phyloP scores from a whole-genome alignment of 176 grass and related monocot species.

The Triticum dicoccoides region DNA sequence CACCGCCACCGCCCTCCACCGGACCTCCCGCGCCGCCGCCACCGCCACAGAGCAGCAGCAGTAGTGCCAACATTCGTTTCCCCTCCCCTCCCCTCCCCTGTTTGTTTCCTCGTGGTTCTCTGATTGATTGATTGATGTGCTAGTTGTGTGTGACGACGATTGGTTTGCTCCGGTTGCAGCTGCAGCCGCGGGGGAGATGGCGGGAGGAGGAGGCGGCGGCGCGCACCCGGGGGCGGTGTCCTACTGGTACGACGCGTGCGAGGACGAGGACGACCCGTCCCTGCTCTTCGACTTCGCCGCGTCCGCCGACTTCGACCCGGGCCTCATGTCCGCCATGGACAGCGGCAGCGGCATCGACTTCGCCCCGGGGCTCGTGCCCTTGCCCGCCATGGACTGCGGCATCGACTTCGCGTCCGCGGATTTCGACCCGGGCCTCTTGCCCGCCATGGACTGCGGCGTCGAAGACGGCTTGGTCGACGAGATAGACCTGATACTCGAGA shows the following conservation, averaged over 20 bases:
- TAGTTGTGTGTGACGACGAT: constrained; percentile 12
- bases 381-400: constrained; percentile 22
- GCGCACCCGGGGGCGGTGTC: constrained; percentile 38
- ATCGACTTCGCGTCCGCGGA: constrained; percentile 68
- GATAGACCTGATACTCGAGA: constrained; percentile 92
- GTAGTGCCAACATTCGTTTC: constrained; percentile 48
- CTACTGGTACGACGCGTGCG: constrained; percentile 95
- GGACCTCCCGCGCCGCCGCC: not conserved
- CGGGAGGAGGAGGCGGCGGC: constrained; percentile 31
- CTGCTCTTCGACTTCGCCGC: constrained; percentile 26
- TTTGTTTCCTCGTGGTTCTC: not conserved
- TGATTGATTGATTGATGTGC: not conserved
- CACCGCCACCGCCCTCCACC: not conserved
- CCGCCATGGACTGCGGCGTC: constrained; percentile 43
- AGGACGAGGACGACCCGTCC: constrained; percentile 47
- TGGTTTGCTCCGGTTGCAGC: constrained; percentile 8
- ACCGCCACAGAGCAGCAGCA: not conserved
- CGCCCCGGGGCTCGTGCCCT: no score
- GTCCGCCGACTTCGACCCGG: no score
- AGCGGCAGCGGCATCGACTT: no score
- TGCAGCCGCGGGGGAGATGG: constrained; percentile 26
- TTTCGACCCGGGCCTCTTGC: constrained; percentile 65
- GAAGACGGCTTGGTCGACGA: constrained; percentile 90
- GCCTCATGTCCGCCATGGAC: no score
- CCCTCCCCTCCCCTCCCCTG: not conserved